A percentile compares a stretch with the other conserved stretches of the same genome.
phyloP scores from a whole-genome alignment of 176 grass and related monocot species.

The Paspalum vaginatum region DNA sequence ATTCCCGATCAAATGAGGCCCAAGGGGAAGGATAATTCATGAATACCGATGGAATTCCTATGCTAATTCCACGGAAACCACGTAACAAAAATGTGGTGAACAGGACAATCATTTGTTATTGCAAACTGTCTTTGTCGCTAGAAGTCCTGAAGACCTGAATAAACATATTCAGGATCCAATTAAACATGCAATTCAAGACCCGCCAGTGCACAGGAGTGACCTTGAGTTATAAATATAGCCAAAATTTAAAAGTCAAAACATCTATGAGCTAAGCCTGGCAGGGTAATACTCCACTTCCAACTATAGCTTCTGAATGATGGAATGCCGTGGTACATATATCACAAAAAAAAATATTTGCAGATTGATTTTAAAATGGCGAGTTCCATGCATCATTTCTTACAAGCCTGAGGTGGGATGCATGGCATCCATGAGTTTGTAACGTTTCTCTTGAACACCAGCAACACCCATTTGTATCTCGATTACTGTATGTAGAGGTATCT shows the following conservation, averaged over 20 bases:
- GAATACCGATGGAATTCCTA: not conserved
- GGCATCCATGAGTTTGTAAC: slow-evolving; percentile 95
- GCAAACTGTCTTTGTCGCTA: not conserved
- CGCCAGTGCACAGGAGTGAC: not conserved
- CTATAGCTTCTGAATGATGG: not conserved
- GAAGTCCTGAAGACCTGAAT: not conserved
- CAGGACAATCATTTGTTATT: not conserved
- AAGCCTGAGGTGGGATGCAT: slow-evolving; percentile 46
- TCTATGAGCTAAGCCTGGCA: slow-evolving; percentile 15
- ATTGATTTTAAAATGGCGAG: slow-evolving; percentile 15
- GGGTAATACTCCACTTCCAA: slow-evolving; percentile 11
- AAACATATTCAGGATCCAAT: not conserved
- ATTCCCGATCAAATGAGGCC: too few species aligned
- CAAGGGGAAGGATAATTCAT: not conserved
- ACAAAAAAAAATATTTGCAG: slow-evolving; percentile 20
- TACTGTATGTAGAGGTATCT: slow-evolving; percentile 97
- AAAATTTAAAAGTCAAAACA: slow-evolving; percentile 19
- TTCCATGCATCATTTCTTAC: slow-evolving; percentile 33
- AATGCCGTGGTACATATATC: not conserved
- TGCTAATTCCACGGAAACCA: not conserved
- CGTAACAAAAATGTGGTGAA: not conserved
- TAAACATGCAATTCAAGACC: not conserved
- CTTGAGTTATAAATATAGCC: not conserved
- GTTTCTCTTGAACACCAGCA: slow-evolving; percentile 94
- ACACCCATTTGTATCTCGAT: slow-evolving; percentile 99